Evolutionary conservation across 768 basidiomycete genomes (phyloP).

Genomic region (Tylopilus felleus): DNA sequence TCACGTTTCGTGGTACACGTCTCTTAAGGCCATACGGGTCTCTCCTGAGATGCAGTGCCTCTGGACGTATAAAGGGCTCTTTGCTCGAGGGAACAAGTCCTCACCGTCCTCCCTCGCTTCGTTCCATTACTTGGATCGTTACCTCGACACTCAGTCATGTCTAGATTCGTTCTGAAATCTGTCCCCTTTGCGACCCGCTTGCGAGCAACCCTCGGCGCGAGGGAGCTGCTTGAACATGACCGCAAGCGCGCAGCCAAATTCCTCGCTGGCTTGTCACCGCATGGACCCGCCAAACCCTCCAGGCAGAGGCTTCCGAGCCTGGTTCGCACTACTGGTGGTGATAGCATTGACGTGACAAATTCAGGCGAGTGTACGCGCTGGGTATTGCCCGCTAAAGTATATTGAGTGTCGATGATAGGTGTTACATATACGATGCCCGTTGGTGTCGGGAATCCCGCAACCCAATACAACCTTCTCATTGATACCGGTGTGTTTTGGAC

Average conservation of each 20-base stretch:
- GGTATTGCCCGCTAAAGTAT: background rate
- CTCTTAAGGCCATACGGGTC: background rate
- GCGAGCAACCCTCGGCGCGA: constrained; percentile 36
- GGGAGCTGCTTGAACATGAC: constrained; percentile 51
- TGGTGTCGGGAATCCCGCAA: constrained; percentile 49
- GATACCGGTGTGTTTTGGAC: constrained; percentile 45
- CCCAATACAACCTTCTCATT: constrained; percentile 50
- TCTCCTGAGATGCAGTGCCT: background rate
- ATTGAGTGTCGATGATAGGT: constrained; percentile 19
- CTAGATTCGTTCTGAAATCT: constrained; percentile 34
- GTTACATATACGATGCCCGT: constrained; percentile 55
- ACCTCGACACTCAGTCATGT: constrained; percentile 29
- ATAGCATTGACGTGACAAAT: constrained; percentile 55
- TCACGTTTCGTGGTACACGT: background rate
- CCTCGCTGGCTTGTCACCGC: constrained; percentile 49
- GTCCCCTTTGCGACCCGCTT: constrained; percentile 48
- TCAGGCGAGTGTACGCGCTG: constrained; percentile 33
- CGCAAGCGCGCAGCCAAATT: constrained; percentile 53
- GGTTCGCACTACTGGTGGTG: background rate
- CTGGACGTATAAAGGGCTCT: constrained; percentile 18
- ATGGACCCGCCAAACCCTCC: constrained; percentile 43
- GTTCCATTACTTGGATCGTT: background rate
- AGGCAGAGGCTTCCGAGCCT: constrained; percentile 20
- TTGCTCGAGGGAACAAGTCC: background rate
- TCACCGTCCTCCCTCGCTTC: background rate